These are phyloP conservation scores for Pyrus pyrifolia DNA, from an alignment of 306 rosid genomes.

Conservation along the genomic window DNA sequence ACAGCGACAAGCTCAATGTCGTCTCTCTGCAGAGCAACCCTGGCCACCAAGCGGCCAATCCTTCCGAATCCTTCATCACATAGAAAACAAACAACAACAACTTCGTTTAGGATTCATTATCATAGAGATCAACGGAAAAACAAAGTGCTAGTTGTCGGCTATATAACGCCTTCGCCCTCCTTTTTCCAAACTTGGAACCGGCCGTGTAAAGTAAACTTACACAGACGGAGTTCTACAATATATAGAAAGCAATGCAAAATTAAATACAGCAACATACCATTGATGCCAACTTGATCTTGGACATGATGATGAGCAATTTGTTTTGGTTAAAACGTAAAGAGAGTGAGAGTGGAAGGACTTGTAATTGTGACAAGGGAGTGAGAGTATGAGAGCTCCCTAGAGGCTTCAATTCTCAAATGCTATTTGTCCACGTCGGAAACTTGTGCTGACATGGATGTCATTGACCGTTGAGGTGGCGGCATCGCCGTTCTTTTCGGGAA, in stretches of 20 bases:
- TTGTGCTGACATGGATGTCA: not conserved
- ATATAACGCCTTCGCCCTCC: too few species aligned
- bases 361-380: not conserved
- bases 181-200: too few species aligned
- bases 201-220: too few species aligned
- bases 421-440: not conserved
- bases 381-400: not conserved
- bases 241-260: not conserved
- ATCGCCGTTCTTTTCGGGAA: not conserved
- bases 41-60: constrained; percentile 60
- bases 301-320: constrained; percentile 36
- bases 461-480: not conserved
- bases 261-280: constrained; percentile 37
- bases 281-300: constrained; percentile 73
- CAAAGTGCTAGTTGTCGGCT: not conserved
- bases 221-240: too few species aligned
- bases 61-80: constrained; percentile 50
- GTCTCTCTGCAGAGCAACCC: constrained; percentile 58
- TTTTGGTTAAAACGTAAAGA: too few species aligned
- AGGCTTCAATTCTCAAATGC: not conserved
- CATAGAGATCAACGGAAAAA: not conserved
- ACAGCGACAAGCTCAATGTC: constrained; percentile 62
- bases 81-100: too few species aligned
- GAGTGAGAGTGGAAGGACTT: not conserved
- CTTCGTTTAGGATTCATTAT: too few species aligned